Base-by-base conservation (phyloP, 73 alveolate genomes). In the Symbiodinium pilosum region DNA sequence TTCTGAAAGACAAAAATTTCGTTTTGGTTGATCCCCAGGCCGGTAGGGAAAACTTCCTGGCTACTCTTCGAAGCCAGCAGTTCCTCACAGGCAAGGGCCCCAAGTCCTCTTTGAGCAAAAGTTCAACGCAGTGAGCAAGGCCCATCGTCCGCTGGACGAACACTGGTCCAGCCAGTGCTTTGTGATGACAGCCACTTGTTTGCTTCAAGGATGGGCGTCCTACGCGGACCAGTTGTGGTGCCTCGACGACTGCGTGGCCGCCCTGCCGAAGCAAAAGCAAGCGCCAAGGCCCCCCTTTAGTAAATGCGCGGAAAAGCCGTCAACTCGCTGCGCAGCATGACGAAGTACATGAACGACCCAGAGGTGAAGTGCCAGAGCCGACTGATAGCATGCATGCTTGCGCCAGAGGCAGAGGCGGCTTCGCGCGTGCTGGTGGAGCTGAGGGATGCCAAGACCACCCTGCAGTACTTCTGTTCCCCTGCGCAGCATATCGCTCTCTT, bases 51-150 rank as follows among this genome's bases (percentile, higher is more conserved):
- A 11, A 21, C 21, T 84, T 84, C 59, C 30, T 84, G 69, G 42
- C 26, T 7, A 54, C 40, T 20, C 73, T 84, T 7, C 38, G 71
- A 8, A 42, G 71, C 21, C 71, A 43, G 71, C 92, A 52, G 16
- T 84, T 84, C 69, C 71, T 84, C 44, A 84, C 92, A 24, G 11
- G 43, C 73, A 84, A 84, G 59, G 92, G 92, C 42, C 69, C 71
- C 42, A 84, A 84, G 42, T 69, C 92, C 18, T 28, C 92, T 43
- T 21, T 43, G 73, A 42, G 73, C 43, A 52, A n/a, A n/a, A 54
- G 71, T 84, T 84, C 92, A 84, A 84, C 24, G 52, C 71, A 32
- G 21, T 84, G 21, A 43, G 43, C 71, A 42, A 84, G 73, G 69
- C 92, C 5, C 71, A 43, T 39, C 28, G 20, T 7, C 26, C 12